phyloP scores from a whole-genome alignment of 2,329 filamentous ascomycete species.

The Ascocoryne sarcoides region DNA sequence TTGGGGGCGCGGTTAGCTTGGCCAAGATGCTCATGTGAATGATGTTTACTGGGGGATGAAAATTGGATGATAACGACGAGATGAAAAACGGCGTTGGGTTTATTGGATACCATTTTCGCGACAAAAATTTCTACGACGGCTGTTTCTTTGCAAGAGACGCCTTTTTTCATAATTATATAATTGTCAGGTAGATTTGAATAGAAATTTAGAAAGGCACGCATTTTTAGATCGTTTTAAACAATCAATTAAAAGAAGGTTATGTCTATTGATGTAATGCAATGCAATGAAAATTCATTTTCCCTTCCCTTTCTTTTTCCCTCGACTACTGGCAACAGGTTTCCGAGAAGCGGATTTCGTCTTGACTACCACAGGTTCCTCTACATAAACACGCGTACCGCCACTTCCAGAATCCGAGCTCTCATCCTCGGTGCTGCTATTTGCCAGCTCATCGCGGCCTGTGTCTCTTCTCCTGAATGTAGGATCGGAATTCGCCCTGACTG shows the following conservation, averaged over 20 bases:
- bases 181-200: not conserved
- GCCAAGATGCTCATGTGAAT: conserved; percentile 28
- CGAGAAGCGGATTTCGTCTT: conserved; percentile 7
- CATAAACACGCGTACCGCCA: conserved; percentile 23
- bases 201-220: not conserved
- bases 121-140: too few relatives aligned
- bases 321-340: conserved; percentile 18
- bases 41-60: conserved; percentile 1
- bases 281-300: conserved; percentile 6
- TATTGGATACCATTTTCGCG: too few relatives aligned
- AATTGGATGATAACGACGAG: too few relatives aligned
- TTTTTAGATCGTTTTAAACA: not conserved
- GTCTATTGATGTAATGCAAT: conserved; percentile 1
- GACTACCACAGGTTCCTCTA: conserved; percentile 15
- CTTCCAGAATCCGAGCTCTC: conserved; percentile 22
- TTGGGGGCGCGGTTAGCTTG: conserved; percentile 24
- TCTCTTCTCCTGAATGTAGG: conserved; percentile 13
- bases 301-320: conserved; percentile 19
- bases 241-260: not conserved
- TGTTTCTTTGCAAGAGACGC: too few relatives aligned
- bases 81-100: too few relatives aligned
- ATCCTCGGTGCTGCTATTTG: conserved; percentile 14
- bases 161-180: not conserved
- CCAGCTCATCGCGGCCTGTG: conserved; percentile 10
- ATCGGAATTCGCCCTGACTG: conserved; percentile 17